phyloP scores from a whole-genome alignment of 73 alveolate genomes.

The Diophrys appendiculata region DNA sequence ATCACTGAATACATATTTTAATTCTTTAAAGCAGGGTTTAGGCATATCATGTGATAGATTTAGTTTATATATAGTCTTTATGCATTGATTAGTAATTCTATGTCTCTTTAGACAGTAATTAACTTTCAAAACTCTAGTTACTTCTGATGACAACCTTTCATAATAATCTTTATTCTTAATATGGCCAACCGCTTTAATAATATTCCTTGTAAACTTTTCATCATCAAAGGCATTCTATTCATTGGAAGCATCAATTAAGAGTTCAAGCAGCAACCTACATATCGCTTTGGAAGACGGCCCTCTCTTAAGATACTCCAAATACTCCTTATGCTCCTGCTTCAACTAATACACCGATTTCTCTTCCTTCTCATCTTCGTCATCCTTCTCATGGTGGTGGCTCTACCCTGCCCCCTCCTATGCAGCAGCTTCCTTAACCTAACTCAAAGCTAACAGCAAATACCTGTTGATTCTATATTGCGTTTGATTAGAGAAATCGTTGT shows the following conservation, averaged over 20 bases:
- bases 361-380: not conserved
- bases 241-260: slow-evolving; percentile 50
- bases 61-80: slow-evolving; percentile 10
- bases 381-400: not conserved
- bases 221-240: slow-evolving; percentile 65
- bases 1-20: not conserved
- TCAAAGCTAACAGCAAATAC: slow-evolving; percentile 12
- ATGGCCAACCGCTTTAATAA: slow-evolving; percentile 35
- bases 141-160: slow-evolving; percentile 40
- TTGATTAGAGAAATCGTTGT: slow-evolving; percentile 45
- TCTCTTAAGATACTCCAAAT: too few species aligned
- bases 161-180: slow-evolving; percentile 31
- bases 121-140: slow-evolving; percentile 34
- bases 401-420: not conserved
- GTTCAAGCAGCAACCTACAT: slow-evolving; percentile 21
- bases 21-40: not conserved
- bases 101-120: slow-evolving; percentile 34
- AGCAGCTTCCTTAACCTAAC: not conserved
- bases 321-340: too few species aligned
- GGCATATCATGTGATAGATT: not conserved
- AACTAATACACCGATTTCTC: not conserved
- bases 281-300: slow-evolving; percentile 41
- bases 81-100: slow-evolving; percentile 24
- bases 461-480: slow-evolving; percentile 45
- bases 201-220: slow-evolving; percentile 26